Percentiles rank a stretch among this genome's conserved stretches.
Conservation (phyloP, 129 eudicot species). For the Centrapalus pauciflorus region DNA sequence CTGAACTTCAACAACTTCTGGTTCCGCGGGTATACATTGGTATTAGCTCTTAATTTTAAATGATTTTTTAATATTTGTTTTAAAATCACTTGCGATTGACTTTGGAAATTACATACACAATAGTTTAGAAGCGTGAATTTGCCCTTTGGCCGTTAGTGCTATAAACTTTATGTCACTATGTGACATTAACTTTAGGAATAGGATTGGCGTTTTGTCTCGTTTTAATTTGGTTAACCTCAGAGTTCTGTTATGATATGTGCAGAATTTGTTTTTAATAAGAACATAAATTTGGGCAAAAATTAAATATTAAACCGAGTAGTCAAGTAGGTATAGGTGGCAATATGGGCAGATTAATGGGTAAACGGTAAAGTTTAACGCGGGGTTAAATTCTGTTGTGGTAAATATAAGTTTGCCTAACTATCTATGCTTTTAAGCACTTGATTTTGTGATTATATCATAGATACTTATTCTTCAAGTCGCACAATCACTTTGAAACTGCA, state of each 20-base stretch:
- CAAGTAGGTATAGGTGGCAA: not conserved
- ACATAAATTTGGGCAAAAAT: not conserved
- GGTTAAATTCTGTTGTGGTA: not conserved
- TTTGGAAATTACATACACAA: not conserved
- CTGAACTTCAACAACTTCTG: conserved; percentile 99
- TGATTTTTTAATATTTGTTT: conserved; percentile 33
- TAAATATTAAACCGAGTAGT: not conserved
- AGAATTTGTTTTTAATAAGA: not conserved
- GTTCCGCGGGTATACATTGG: conserved; percentile 89
- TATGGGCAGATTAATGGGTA: not conserved
- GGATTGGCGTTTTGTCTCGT: not conserved
- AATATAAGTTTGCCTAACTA: too few species aligned
- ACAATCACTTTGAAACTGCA: not conserved
- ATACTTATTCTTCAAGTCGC: not conserved
- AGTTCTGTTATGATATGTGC: not conserved
- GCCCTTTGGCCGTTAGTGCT: not conserved
- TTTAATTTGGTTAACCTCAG: not conserved
- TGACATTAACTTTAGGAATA: not conserved
- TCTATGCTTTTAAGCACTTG: too few species aligned
- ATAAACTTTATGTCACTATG: too few species aligned
- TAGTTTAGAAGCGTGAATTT: conserved; percentile 1
- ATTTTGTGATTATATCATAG: too few species aligned
- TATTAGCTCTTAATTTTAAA: conserved; percentile 93
- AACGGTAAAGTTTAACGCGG: not conserved
- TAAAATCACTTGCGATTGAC: conserved; percentile 23